Evolutionary conservation across 2,329 filamentous ascomycete species (phyloP).

Genomic region (Phaeosphaeria sp.): DNA sequence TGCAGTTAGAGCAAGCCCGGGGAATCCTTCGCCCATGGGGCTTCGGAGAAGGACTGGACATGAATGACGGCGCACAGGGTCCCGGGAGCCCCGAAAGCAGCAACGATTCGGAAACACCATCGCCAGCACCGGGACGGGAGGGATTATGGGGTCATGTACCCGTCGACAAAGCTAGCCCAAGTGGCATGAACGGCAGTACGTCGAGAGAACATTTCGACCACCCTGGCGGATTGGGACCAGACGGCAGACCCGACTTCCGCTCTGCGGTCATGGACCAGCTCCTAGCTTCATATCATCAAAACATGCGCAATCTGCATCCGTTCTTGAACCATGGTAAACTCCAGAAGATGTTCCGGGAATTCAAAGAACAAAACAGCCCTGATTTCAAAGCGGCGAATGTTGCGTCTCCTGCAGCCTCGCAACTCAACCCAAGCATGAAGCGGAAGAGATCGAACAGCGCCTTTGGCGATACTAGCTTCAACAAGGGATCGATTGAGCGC

Average conservation of each 20-base stretch:
- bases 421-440: constrained; percentile 38
- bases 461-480: constrained; percentile 31
- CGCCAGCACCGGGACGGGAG: constrained; percentile 53
- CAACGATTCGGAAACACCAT: constrained; percentile 48
- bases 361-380: constrained; percentile 43
- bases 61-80: constrained; percentile 55
- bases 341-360: constrained; percentile 60
- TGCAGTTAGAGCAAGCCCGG: constrained; percentile 74
- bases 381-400: constrained; percentile 25
- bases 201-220: constrained; percentile 44
- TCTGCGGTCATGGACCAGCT: constrained; percentile 57
- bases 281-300: constrained; percentile 62
- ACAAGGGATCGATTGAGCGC: constrained; percentile 33
- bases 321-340: constrained; percentile 64
- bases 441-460: constrained; percentile 43
- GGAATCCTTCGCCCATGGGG: constrained; percentile 79
- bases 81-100: constrained; percentile 43
- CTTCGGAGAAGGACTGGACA: constrained; percentile 75
- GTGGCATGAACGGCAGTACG: constrained; percentile 24
- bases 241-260: constrained; percentile 63
- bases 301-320: constrained; percentile 70
- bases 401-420: constrained; percentile 31
- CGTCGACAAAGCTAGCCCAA: constrained; percentile 48
- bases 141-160: constrained; percentile 58
- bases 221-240: constrained; percentile 59